These are phyloP conservation scores for Tillandsia fasciculata DNA, from an alignment of 176 grass and related monocot species.

Conservation along the genomic window DNA sequence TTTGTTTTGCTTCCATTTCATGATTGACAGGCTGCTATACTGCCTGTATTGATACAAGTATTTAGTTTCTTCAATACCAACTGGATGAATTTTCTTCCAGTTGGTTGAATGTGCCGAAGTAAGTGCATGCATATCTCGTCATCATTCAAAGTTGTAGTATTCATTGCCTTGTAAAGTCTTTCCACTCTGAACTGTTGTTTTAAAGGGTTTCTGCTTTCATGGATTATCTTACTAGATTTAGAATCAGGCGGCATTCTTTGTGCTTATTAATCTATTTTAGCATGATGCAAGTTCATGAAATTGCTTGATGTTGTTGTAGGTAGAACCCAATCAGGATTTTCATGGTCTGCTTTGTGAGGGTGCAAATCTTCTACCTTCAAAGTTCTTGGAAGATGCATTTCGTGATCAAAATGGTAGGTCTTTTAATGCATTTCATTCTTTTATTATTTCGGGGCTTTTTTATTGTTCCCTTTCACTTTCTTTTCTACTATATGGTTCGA, in stretches of 20 bases:
- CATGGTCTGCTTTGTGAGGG: conserved; percentile 84
- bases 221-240: neutral
- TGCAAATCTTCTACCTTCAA: conserved; percentile 82
- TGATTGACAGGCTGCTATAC: neutral
- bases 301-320: conserved; percentile 34
- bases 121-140: neutral
- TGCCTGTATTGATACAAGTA: neutral
- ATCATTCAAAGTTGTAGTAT: too few species aligned
- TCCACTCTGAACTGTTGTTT: neutral
- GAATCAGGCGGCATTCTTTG: neutral
- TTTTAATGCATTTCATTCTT: neutral
- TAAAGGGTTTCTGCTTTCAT: neutral
- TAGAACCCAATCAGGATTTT: conserved; percentile 96
- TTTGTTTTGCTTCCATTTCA: too few species aligned
- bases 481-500: neutral
- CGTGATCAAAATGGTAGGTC: conserved; percentile 50
- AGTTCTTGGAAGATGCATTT: conserved; percentile 79
- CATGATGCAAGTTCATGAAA: neutral
- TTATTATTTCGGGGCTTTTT: neutral
- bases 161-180: neutral
- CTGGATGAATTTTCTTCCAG: neutral
- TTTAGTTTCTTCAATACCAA: neutral
- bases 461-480: neutral
- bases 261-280: neutral
- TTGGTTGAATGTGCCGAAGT: neutral